phyloP scores from a whole-genome alignment of 2,329 filamentous ascomycete genomes.

The Aspergillus flavus region DNA sequence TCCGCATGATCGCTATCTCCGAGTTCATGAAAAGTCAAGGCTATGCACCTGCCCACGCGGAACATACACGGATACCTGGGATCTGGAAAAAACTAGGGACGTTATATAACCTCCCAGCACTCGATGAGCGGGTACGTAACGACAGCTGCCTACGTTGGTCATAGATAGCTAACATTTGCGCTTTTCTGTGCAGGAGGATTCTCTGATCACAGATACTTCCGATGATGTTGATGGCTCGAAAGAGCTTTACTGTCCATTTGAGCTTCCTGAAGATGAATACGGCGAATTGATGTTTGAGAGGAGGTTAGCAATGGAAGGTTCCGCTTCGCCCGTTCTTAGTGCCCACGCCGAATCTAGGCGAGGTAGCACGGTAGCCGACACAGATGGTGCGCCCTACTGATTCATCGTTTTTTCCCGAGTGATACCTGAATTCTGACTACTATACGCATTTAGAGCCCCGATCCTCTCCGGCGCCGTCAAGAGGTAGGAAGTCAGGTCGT shows the following conservation, averaged over 20 bases:
- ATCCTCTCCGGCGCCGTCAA: slow-evolving; percentile 47
- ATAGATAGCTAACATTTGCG: neutral
- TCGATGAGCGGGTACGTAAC: slow-evolving; percentile 79
- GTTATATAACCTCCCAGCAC: slow-evolving; percentile 81
- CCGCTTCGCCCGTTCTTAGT: slow-evolving; percentile 44
- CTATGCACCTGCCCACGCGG: slow-evolving; percentile 64
- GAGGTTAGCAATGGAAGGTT: slow-evolving; percentile 46
- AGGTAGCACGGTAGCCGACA: slow-evolving; percentile 50
- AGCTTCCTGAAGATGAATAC: slow-evolving; percentile 58
- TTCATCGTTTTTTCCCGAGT: neutral
- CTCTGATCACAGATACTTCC: slow-evolving; percentile 57
- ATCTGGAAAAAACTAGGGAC: slow-evolving; percentile 87
- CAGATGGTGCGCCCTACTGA: slow-evolving; percentile 43
- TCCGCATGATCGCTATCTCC: slow-evolving; percentile 84
- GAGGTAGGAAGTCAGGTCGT: slow-evolving; percentile 40
- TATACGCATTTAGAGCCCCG: slow-evolving; percentile 39
- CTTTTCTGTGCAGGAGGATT: slow-evolving; percentile 51
- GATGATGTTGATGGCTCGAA: slow-evolving; percentile 54
- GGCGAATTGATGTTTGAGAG: slow-evolving; percentile 53
- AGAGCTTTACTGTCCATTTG: slow-evolving; percentile 68
- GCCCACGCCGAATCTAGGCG: slow-evolving; percentile 40
- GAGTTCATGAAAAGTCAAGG: slow-evolving; percentile 79
- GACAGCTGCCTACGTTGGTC: neutral
- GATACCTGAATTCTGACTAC: neutral
- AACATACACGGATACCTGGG: slow-evolving; percentile 83